Evolutionary conservation across 495 filamentous ascomycete genomes (phyloP).

Genomic region (Penicillium coprophilum): DNA sequence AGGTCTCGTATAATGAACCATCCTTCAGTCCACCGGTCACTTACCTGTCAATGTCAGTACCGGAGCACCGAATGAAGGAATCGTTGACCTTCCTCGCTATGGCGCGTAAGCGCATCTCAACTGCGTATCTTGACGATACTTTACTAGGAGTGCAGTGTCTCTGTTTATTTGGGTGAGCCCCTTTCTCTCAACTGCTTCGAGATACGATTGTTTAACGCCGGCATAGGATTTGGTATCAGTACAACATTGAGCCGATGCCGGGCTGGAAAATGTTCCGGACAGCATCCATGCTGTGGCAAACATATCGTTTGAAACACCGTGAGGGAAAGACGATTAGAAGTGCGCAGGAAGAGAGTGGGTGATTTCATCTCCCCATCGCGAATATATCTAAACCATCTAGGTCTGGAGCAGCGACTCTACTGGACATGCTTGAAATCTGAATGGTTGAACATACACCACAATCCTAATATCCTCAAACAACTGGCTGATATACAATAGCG

Average conservation of each 20-base stretch:
- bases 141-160: constrained; percentile 39
- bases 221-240: constrained; percentile 41
- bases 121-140: constrained; percentile 34
- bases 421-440: constrained; percentile 45
- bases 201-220: constrained; percentile 1
- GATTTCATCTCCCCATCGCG: constrained; percentile 2
- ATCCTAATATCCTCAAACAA: not conserved
- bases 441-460: constrained; percentile 23
- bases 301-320: constrained; percentile 32
- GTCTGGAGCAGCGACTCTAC: constrained; percentile 40
- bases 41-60: constrained; percentile 25
- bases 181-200: not conserved
- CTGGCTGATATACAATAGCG: constrained; percentile 15
- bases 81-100: constrained; percentile 33
- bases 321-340: constrained; percentile 30
- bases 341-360: constrained; percentile 36
- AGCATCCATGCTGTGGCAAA: constrained; percentile 42
- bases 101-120: constrained; percentile 36
- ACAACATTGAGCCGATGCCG: constrained; percentile 39
- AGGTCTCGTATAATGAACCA: constrained; percentile 21
- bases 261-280: constrained; percentile 43
- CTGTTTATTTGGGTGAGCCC: constrained; percentile 37
- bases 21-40: constrained; percentile 18
- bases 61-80: constrained; percentile 28
- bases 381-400: constrained; percentile 15